Evolutionary conservation across 371 early-diverging fungal genomes (phyloP).

Genomic region (Rhizopus stolonifer): DNA sequence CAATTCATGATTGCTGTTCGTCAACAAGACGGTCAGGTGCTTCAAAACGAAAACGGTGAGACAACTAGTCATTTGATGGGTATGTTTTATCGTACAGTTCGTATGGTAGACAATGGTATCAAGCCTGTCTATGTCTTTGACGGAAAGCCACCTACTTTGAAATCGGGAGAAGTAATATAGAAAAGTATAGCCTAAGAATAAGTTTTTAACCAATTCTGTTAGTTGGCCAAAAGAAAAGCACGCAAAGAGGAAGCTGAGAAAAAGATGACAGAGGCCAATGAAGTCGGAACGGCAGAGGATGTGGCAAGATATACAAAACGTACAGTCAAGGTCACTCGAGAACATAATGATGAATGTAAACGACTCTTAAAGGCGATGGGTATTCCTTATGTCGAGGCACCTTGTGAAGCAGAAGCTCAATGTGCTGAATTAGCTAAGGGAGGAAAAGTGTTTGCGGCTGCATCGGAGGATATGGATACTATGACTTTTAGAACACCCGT

Average conservation of each 20-base stretch:
- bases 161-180: conserved; percentile 83
- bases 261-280: conserved; percentile 82
- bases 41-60: conserved; percentile 89
- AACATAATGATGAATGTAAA: conserved; percentile 97
- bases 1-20: conserved; percentile 99
- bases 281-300: conserved; percentile 82
- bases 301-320: conserved; percentile 91
- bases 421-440: conserved; percentile 93
- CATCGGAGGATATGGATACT: conserved; percentile 99
- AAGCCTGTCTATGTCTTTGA: conserved; percentile 99
- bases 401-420: conserved; percentile 99
- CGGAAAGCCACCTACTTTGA: conserved; percentile 97
- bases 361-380: conserved; percentile 94
- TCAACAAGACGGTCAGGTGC: conserved; percentile 84
- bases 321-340: conserved; percentile 91
- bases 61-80: conserved; percentile 99
- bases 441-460: conserved; percentile 96
- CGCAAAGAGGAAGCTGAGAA: conserved; percentile 84
- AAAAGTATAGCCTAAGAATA: too few species aligned
- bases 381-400: conserved; percentile 96
- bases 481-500: conserved; percentile 95
- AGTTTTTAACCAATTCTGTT: too few species aligned
- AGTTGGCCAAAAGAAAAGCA: conserved; percentile 88
- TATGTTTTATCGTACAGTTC: conserved; percentile 98
- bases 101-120: conserved; percentile 98